phyloP scores from a whole-genome alignment of 106 monocot species.

The Phalaenopsis aphrodite region DNA sequence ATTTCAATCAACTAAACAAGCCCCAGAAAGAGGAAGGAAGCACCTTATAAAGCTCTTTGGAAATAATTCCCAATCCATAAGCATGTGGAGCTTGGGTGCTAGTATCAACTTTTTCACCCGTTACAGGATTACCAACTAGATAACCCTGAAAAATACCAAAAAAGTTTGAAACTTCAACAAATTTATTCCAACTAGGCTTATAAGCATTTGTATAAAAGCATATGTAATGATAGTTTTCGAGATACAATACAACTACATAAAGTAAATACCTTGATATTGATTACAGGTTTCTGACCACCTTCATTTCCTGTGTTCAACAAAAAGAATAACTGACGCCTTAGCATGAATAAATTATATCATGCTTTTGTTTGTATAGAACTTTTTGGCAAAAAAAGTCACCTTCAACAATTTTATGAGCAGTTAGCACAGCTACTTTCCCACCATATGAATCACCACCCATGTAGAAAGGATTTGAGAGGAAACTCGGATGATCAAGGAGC shows the following conservation, averaged over 20 bases:
- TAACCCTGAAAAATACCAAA: not conserved
- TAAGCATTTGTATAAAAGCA: too few relatives aligned
- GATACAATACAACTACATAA: too few relatives aligned
- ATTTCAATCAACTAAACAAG: not conserved
- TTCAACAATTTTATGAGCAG: constrained; percentile 10
- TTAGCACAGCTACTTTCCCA: constrained; percentile 25
- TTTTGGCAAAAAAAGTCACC: constrained; percentile 4
- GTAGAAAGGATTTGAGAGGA: constrained; percentile 55
- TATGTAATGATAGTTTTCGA: too few relatives aligned
- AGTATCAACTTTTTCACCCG: constrained; percentile 1
- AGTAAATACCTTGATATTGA: too few relatives aligned
- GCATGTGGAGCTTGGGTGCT: constrained; percentile 1
- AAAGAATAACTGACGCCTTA: not conserved
- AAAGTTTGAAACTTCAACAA: not conserved
- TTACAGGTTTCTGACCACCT: too few relatives aligned
- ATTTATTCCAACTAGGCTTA: too few relatives aligned
- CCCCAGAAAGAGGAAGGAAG: not conserved
- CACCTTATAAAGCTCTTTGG: not conserved
- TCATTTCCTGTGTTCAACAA: too few relatives aligned
- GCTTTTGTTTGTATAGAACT: not conserved
- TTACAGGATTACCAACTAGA: constrained; percentile 1
- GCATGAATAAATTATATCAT: not conserved
- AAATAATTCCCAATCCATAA: constrained; percentile 10
- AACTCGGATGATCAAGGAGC: constrained; percentile 44
- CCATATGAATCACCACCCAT: constrained; percentile 68